Evolutionary conservation across 345 rosid genomes (phyloP), one percentile per base, ranked within the genome.

Genomic region (Pelargonium nanum): DNA sequence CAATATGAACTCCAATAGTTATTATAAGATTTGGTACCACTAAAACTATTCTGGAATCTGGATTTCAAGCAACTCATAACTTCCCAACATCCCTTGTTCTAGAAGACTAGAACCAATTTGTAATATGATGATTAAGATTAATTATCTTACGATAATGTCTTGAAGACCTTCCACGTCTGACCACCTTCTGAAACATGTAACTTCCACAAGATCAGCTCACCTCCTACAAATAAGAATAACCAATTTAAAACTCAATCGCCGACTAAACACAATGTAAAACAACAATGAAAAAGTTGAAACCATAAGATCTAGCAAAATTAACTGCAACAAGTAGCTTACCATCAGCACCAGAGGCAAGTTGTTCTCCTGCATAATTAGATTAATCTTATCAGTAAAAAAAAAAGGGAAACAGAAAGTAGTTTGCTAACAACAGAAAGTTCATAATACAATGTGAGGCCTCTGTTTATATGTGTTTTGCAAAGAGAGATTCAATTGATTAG

Each of bases 291-390:
- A 5, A 23, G 55, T 54, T 66, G 16, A 1, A 32, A 59, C 40
- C 19, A 25, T 34, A 54, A 19, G 22, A 19, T 52, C 5, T 19
- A 52, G 22, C 4, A 52, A 52, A 19, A 13, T 4, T 19, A 5
- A 52, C 13, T 0, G 21, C 55, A 19, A 4, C 7, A 52, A 19
- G 22, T 52, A n/a, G n/a, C 80, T 62, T 82, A 89, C 98, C 98
- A 78, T 89, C 98, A 59, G 95, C 98, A 71, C 97, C 98, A 2
- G 98, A 92, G 57, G 98, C 93, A 77, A 92, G 89, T 26, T 74
- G 81, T 56, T 92, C 97, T 54, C 98, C 97, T 92, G 84, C 78
- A 78, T 2, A 40, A 67, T 44, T 5, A 51, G 8, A 66, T 45
- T 12, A 62, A 26, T 61, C 53, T 22, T 2, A 56, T 30, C 48